Conservation (phyloP, 371 early-diverging fungal genomes). For the Zychaea mexicana region DNA sequence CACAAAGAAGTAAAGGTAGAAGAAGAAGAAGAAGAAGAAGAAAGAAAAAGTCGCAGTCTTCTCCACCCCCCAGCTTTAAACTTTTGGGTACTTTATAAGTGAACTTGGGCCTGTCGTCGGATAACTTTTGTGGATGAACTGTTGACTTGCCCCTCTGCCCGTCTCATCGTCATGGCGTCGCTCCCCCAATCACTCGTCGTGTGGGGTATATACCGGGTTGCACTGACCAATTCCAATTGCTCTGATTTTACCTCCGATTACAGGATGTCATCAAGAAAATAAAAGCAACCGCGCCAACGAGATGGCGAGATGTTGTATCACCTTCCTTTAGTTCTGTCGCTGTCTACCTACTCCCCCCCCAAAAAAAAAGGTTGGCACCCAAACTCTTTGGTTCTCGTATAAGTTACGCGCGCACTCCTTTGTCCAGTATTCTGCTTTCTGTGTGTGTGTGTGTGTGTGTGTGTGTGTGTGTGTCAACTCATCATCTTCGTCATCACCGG, state of each 20-base stretch:
- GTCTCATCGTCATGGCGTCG: neutral
- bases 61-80: neutral
- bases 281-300: conserved; percentile 3
- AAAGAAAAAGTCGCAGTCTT: neutral
- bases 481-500: no score
- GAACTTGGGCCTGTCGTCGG: neutral
- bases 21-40: neutral
- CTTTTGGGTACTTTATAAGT: neutral
- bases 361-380: neutral
- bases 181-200: neutral
- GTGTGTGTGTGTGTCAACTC: no score
- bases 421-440: no score
- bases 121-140: neutral
- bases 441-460: no score
- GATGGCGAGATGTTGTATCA: neutral
- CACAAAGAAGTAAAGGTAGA: neutral
- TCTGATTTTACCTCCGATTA: conserved; percentile 5
- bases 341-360: neutral
- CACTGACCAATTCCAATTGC: neutral
- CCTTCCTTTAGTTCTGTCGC: neutral
- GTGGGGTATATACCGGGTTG: conserved; percentile 5
- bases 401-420: no score
- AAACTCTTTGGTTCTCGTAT: no score
- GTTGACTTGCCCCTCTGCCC: neutral
- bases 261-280: conserved; percentile 11